Evolutionary conservation across 352 stramenopile species (phyloP), one percentile per base, ranked within the genome.

Genomic region (Globisporangium nagaii): DNA sequence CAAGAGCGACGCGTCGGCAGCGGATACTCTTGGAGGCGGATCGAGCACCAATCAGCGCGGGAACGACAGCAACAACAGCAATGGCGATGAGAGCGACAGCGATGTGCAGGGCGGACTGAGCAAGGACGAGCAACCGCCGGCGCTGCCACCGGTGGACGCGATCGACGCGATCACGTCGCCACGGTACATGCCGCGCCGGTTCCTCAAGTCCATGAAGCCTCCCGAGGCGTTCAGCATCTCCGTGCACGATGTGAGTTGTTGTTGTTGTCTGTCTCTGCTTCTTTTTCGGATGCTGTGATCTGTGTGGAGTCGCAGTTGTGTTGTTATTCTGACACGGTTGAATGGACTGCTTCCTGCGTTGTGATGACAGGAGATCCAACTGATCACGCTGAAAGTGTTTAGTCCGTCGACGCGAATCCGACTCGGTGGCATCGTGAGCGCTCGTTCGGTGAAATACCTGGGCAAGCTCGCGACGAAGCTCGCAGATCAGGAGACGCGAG

Each of bases 401-500:
- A 86, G 79, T 47, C 72, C 81, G n/a, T 75, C 76, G 35, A 86
- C 77, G 3, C 71, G 80, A 35, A 87, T 94, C 36, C 75, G 81
- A 13, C 55, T 96, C 19, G 86, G 79, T 32, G 84, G 87, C 19
- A 89, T 96, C 32, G 84, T 97, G 6, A 91, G 87, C 22, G 77
- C 84, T 8, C 68, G 88, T 5, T 93, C 84, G 6, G 86, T 96
- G 12, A 96, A 97, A 48, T 97, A 94, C 59, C 52, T 97, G 12
- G 86, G 88, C 6, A 90, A 93, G 53, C 72, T 98, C 27, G 94
- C 93, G 6, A 97, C 90, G 5, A 98, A 98, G 49, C 65, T 98
- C 8, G 95, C 89, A 0, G 97, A 99, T 68, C 96, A 98, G 58
- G 96, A 99, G 60, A 98, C 96, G 1, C 72, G 97, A 56, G 97